Conservation (phyloP, 2,329 filamentous ascomycete genomes). For the Alternaria triticimaculans region DNA sequence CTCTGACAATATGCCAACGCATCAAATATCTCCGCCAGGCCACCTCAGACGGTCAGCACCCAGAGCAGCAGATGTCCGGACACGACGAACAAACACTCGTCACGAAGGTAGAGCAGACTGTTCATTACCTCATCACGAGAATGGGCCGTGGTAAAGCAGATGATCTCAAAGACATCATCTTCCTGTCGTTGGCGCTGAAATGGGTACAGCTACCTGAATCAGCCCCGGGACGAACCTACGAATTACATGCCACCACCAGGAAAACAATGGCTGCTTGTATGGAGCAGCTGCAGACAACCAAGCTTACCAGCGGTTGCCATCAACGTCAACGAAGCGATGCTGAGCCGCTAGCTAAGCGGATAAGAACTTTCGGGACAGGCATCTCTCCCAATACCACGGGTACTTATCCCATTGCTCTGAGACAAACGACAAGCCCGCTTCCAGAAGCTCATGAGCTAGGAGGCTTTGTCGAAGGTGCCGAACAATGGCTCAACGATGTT, state of each 20-base stretch:
- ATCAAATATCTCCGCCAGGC: slow-evolving; percentile 25
- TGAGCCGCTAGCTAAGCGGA: neutral
- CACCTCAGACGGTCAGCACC: neutral
- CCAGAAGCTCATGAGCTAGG: neutral
- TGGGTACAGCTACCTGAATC: slow-evolving; percentile 16
- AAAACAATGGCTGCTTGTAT: slow-evolving; percentile 19
- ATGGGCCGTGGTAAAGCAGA: slow-evolving; percentile 21
- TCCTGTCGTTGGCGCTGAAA: slow-evolving; percentile 24
- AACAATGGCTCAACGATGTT: slow-evolving; percentile 23
- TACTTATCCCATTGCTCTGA: no score
- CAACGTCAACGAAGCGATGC: slow-evolving; percentile 1
- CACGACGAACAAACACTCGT: slow-evolving; percentile 4
- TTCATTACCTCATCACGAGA: slow-evolving; percentile 18
- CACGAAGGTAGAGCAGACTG: slow-evolving; percentile 18
- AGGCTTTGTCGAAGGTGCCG: slow-evolving; percentile 5
- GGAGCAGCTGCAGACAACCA: slow-evolving; percentile 17
- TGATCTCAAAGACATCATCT: slow-evolving; percentile 30
- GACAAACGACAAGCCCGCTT: no score
- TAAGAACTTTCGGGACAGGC: no score
- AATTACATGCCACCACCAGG: slow-evolving; percentile 9
- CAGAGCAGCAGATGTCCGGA: neutral
- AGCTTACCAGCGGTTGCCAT: slow-evolving; percentile 4
- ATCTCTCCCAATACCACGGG: no score
- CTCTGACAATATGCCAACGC: slow-evolving; percentile 39
- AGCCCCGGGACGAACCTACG: neutral